A percentile compares a stretch with the other conserved stretches of the same genome.
Conservation (phyloP, 2,329 filamentous ascomycete species). For the Lecanicillium sp. region DNA sequence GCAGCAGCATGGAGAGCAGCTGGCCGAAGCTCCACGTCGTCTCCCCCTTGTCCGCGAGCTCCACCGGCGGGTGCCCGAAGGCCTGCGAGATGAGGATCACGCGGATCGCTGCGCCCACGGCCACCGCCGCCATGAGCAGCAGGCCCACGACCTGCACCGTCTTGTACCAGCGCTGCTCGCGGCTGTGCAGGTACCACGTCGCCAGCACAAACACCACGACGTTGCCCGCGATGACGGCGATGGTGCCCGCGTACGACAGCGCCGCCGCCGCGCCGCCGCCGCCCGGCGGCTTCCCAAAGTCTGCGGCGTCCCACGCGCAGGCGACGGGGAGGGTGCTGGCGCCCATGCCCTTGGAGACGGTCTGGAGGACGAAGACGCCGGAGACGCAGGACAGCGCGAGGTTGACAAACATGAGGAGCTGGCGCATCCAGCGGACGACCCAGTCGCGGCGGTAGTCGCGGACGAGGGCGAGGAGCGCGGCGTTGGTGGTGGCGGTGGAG, state of each 20-base stretch:
- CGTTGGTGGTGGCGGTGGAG: slow-evolving; percentile 60
- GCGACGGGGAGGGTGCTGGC: slow-evolving; percentile 51
- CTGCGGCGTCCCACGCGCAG: slow-evolving; percentile 49
- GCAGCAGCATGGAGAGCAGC: slow-evolving; percentile 52
- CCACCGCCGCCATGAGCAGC: slow-evolving; percentile 50
- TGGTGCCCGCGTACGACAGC: slow-evolving; percentile 50
- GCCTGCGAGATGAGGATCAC: slow-evolving; percentile 55
- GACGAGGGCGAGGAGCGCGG: slow-evolving; percentile 57
- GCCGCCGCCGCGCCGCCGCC: slow-evolving; percentile 36
- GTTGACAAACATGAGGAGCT: slow-evolving; percentile 61
- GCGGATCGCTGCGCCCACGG: slow-evolving; percentile 51
- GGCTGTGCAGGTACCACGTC: slow-evolving; percentile 59
- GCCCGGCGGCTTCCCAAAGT: slow-evolving; percentile 18
- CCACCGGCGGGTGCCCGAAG: slow-evolving; percentile 48
- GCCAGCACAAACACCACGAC: slow-evolving; percentile 51
- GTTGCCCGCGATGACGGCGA: slow-evolving; percentile 55
- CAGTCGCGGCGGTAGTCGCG: slow-evolving; percentile 61
- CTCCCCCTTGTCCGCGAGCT: slow-evolving; percentile 47
- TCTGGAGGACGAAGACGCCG: slow-evolving; percentile 51
- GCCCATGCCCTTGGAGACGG: slow-evolving; percentile 45
- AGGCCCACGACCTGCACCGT: slow-evolving; percentile 47
- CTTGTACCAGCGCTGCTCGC: slow-evolving; percentile 48
- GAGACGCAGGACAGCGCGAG: slow-evolving; percentile 51
- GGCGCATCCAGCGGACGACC: slow-evolving; percentile 60
- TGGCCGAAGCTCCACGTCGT: slow-evolving; percentile 58